phyloP scores from a whole-genome alignment of 1,284 basidiomycete species.

The Naganishia albida region DNA sequence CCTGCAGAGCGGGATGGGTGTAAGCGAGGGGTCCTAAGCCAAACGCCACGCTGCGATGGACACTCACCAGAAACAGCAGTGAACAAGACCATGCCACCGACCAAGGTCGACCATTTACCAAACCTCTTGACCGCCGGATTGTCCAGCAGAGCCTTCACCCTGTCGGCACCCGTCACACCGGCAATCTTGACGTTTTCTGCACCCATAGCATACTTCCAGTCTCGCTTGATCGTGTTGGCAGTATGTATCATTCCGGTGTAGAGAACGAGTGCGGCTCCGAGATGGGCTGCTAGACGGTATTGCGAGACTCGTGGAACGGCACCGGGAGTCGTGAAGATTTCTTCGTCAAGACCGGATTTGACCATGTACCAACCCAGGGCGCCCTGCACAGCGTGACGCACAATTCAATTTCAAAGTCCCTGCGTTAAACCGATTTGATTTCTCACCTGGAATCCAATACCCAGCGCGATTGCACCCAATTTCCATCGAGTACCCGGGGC shows the following conservation, averaged over 20 bases:
- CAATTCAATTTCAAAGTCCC: too few species aligned
- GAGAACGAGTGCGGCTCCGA: conserved; percentile 83
- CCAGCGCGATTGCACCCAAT: conserved; percentile 69
- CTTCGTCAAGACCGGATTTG: conserved; percentile 86
- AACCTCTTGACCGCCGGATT: conserved; percentile 65
- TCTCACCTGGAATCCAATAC: conserved; percentile 69
- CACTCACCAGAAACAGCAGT: conserved; percentile 66
- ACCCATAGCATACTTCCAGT: conserved; percentile 69
- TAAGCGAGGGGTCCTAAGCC: neutral
- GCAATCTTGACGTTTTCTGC: conserved; percentile 52
- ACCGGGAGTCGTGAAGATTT: conserved; percentile 75
- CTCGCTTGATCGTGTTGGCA: conserved; percentile 75
- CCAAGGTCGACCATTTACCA: conserved; percentile 61
- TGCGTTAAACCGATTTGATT: neutral
- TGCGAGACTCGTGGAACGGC: conserved; percentile 92
- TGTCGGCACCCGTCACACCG: conserved; percentile 38
- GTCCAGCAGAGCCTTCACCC: conserved; percentile 61
- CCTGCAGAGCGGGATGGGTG: conserved; percentile 58
- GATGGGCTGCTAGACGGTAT: conserved; percentile 92
- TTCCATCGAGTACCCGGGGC: conserved; percentile 64
- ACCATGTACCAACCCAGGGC: conserved; percentile 99
- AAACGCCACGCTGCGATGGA: neutral
- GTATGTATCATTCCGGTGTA: conserved; percentile 89
- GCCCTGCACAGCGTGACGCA: conserved; percentile 60
- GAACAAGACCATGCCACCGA: conserved; percentile 77